Percentiles rank a stretch among this genome's conserved stretches.
Conservation (phyloP, 345 rosid genomes). For the Zanthoxylum bungeanum region DNA sequence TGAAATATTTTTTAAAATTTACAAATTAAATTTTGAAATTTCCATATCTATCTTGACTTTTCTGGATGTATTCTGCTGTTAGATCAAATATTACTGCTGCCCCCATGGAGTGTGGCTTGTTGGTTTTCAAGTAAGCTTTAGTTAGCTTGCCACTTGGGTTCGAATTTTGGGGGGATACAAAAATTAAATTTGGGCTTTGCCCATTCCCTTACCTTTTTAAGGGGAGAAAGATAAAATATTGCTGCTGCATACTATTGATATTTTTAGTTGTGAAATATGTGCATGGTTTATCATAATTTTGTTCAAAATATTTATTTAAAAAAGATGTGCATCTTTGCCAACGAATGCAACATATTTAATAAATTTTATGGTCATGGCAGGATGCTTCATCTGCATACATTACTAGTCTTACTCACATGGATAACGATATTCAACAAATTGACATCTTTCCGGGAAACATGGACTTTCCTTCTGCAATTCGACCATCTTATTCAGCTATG, state of each 20-base stretch:
- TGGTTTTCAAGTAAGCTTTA: no score
- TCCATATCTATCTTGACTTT: background rate
- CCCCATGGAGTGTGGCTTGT: no score
- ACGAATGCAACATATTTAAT: background rate
- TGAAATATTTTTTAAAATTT: background rate
- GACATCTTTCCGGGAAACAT: conserved; percentile 5
- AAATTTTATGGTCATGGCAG: conserved; percentile 17
- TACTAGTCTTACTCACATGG: conserved; percentile 14
- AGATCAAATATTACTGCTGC: no score
- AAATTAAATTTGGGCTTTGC: no score
- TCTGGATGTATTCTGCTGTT: background rate
- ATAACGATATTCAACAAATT: conserved; percentile 23
- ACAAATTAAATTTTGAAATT: background rate
- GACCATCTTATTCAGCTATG: conserved; percentile 37
- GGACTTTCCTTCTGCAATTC: conserved; percentile 23
- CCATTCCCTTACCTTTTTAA: no score
- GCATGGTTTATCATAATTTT: background rate
- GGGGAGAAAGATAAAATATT: background rate
- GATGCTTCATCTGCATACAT: conserved; percentile 21
- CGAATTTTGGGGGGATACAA: no score
- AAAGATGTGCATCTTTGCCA: background rate
- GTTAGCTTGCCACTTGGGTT: no score
- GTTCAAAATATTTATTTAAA: background rate
- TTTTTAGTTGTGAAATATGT: background rate
- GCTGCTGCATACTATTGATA: background rate